Conservation (phyloP, 2,329 filamentous ascomycete species). For the Sclerotinia minor region DNA sequence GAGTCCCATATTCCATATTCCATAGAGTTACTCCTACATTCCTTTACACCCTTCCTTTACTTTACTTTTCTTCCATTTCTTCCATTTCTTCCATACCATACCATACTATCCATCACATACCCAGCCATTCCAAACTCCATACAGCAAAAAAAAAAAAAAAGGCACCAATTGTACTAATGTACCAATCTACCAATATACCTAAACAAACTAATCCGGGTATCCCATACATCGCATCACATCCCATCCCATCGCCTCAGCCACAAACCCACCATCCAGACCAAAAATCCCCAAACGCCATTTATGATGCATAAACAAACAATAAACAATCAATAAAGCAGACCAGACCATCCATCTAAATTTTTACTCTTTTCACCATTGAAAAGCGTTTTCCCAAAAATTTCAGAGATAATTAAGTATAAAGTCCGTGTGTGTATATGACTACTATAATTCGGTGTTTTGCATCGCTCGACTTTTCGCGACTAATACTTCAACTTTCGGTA, state of each 20-base stretch:
- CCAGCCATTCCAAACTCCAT: background rate
- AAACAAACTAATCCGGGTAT: conserved; percentile 5
- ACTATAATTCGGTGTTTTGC: background rate
- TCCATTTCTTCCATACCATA: background rate
- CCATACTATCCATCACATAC: background rate
- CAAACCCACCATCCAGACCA: background rate
- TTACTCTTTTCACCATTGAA: background rate
- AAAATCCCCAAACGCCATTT: conserved; percentile 7
- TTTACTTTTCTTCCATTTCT: no score
- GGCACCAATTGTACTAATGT: background rate
- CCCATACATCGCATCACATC: background rate
- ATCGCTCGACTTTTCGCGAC: conserved; percentile 28
- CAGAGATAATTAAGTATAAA: background rate
- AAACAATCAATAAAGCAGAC: background rate
- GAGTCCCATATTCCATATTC: no score
- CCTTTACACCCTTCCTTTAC: no score
- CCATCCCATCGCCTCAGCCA: background rate
- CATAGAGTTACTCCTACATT: no score
- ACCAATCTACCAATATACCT: no score
- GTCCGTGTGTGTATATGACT: background rate
- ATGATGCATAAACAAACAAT: background rate
- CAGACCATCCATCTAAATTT: background rate
- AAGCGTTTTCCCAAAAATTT: no score
- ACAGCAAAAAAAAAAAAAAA: background rate
- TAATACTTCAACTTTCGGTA: conserved; percentile 63